Evolutionary conservation across 179 eudicot species (phyloP), one percentile per base, ranked within the genome.

Genomic region (Nepenthes alata): DNA sequence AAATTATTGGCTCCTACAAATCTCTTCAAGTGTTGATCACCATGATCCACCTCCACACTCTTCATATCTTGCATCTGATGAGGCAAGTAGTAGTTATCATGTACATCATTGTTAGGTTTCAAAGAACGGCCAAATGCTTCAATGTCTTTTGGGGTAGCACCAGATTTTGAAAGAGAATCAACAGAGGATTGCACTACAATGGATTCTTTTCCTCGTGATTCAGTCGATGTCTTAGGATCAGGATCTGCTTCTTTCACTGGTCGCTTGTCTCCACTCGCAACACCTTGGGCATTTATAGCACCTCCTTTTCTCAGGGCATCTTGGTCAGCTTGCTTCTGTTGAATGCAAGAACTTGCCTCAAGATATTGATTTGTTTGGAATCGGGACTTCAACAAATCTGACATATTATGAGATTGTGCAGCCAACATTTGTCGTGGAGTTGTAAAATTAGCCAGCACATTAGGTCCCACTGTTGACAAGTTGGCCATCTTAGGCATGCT

Each of bases 101-200:
- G 74, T 59, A 67, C 53, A 45, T 34, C 52, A 68, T 59, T 78
- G 75, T 67, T 82, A 44, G 91, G 81, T 70, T 75, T 84, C 12
- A 78, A 67, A 57, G 91, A 73, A 66, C 74, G 84, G 11, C 91
- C 86, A 70, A 84, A 91, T 65, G 83, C 86, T 74, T 89, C 93
- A 60, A 79, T 64, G 64, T 89, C 95, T 59, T 70, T 77, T 58
- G 80, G 85, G 61, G 77, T 74, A 57, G 77, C 76, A 72, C 80
- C 60, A 50, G 81, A 65, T 64, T 79, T 72, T 2, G 72, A 63
- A 65, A 78, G 75, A 68, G 88, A 80, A 60, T 76, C 77, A 59
- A 74, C 81, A 12, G 70, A 50, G 59, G 8, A 9, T 5, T 25
- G 14, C 10, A 13, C 70, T 58, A 11, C 57, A 58, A 66, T 16